A percentile compares a stretch with the other conserved stretches of the same genome.
Evolutionary conservation across 208 protist genomes (phyloP).

Genomic region (Leishmania tropica): DNA sequence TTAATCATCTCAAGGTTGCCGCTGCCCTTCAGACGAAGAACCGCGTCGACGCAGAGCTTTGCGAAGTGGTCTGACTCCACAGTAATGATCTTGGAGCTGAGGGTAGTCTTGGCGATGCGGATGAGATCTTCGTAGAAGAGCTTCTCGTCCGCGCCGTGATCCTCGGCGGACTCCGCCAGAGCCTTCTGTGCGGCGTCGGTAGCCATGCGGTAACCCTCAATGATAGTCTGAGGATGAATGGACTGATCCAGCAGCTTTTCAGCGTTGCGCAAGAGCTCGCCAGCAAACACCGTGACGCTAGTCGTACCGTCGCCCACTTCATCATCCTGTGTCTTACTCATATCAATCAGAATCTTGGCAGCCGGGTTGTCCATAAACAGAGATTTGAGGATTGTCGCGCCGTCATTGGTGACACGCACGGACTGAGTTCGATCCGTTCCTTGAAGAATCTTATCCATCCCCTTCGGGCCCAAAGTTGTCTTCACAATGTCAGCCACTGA

Average conservation of each 20-base stretch:
- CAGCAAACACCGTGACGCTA: constrained; percentile 98
- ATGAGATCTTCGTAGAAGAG: constrained; percentile 97
- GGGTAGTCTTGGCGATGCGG: constrained; percentile 99
- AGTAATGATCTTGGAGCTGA: constrained; percentile 99
- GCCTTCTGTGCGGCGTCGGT: constrained; percentile 82
- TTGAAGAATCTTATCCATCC: constrained; percentile 98
- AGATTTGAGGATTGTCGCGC: constrained; percentile 99
- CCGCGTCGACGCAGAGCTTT: constrained; percentile 98
- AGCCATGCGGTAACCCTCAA: constrained; percentile 94
- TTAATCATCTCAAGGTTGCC: constrained; percentile 98
- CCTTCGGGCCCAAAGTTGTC: constrained; percentile 99
- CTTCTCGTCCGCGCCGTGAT: constrained; percentile 86
- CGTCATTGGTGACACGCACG: constrained; percentile 99
- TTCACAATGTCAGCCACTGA: constrained; percentile 98
- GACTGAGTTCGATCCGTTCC: constrained; percentile 74
- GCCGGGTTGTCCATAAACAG: constrained; percentile 99
- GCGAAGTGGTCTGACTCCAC: constrained; percentile 98
- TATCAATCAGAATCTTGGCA: constrained; percentile 99
- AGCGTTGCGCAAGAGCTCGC: constrained; percentile 99
- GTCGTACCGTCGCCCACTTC: constrained; percentile 99
- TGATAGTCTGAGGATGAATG: constrained; percentile 99
- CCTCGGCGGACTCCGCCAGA: constrained; percentile 72
- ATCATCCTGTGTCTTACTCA: constrained; percentile 99
- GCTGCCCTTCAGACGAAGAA: constrained; percentile 95
- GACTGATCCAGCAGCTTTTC: constrained; percentile 97